Conservation (phyloP, 2,329 filamentous ascomycete species). For the Phialocephala sp. region DNA sequence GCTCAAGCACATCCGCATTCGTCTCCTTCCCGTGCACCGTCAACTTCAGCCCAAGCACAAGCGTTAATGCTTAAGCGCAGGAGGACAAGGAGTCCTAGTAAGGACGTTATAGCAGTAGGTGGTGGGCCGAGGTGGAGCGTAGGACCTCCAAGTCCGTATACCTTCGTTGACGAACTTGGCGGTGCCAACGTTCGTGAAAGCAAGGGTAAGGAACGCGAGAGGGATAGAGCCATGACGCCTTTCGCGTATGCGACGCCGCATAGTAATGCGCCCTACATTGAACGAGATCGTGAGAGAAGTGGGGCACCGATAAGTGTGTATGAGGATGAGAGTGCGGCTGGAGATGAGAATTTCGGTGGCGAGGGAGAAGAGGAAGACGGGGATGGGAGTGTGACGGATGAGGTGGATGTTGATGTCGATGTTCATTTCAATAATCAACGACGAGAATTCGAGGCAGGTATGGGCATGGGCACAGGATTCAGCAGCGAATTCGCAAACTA, state of each 20-base stretch:
- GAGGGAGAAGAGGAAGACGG: slow-evolving; percentile 35
- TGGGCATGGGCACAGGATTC: slow-evolving; percentile 31
- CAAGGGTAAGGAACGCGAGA: slow-evolving; percentile 12
- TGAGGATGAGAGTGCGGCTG: slow-evolving; percentile 28
- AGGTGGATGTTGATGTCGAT: slow-evolving; percentile 27
- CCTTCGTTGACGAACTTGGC: slow-evolving; percentile 33
- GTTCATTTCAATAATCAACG: slow-evolving; percentile 5
- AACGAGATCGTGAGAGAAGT: slow-evolving; percentile 25
- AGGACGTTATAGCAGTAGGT: slow-evolving; percentile 47
- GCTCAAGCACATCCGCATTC: slow-evolving; percentile 26
- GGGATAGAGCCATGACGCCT: slow-evolving; percentile 56
- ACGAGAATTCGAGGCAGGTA: background rate
- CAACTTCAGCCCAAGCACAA: slow-evolving; percentile 16
- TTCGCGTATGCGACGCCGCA: slow-evolving; percentile 79
- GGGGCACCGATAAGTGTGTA: slow-evolving; percentile 24
- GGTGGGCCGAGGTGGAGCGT: slow-evolving; percentile 62
- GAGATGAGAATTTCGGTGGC: slow-evolving; percentile 32
- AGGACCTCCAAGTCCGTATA: slow-evolving; percentile 39
- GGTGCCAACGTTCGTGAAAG: background rate
- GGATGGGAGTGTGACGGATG: slow-evolving; percentile 33
- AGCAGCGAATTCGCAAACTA: slow-evolving; percentile 33
- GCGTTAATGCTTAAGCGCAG: slow-evolving; percentile 37
- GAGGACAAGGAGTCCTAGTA: slow-evolving; percentile 58
- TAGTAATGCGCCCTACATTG: slow-evolving; percentile 60
- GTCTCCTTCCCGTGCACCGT: slow-evolving; percentile 24